A percentile compares a stretch with the other conserved stretches of the same genome.
These are phyloP conservation scores for Phycomyces blakesleeanus DNA, from an alignment of 192 early-diverging fungal species.

Conservation along the genomic window DNA sequence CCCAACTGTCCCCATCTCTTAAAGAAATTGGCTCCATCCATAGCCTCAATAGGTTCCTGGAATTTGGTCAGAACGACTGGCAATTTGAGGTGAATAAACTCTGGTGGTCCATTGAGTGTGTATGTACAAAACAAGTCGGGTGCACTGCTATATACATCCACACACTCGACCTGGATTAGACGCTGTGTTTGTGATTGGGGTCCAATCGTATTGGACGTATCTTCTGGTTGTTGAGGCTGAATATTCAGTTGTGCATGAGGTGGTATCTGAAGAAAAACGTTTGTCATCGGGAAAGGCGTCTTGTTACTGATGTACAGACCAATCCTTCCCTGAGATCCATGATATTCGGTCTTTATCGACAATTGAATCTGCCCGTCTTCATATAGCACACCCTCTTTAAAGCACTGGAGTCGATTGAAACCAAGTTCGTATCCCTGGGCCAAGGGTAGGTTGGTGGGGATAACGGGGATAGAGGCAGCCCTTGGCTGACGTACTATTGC, in stretches of 20 bases:
- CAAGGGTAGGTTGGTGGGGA: constrained; percentile 39
- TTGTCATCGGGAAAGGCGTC: constrained; percentile 61
- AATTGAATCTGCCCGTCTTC: constrained; percentile 88
- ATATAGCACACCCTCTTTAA: constrained; percentile 84
- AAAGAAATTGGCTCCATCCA: constrained; percentile 80
- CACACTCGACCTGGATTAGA: constrained; percentile 77
- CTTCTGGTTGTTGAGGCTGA: constrained; percentile 37
- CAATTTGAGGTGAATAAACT: constrained; percentile 61
- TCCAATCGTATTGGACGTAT: constrained; percentile 53
- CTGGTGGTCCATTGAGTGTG: constrained; percentile 45
- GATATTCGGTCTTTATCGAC: constrained; percentile 92
- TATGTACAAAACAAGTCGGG: constrained; percentile 73
- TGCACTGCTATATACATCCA: constrained; percentile 48
- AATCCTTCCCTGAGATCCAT: constrained; percentile 81
- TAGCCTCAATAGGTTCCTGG: constrained; percentile 69
- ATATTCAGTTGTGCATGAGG: constrained; percentile 47
- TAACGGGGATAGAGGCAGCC: constrained; percentile 27
- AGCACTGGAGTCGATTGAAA: constrained; percentile 62
- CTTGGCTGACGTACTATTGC: background rate
- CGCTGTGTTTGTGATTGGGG: constrained; percentile 76
- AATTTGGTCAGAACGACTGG: constrained; percentile 87
- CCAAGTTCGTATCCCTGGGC: constrained; percentile 48
- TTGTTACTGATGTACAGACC: constrained; percentile 94
- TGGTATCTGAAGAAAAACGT: constrained; percentile 54
- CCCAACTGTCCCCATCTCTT: constrained; percentile 95